phyloP scores from a whole-genome alignment of 495 filamentous ascomycete genomes.

The Astrothelium subdiscretum region DNA sequence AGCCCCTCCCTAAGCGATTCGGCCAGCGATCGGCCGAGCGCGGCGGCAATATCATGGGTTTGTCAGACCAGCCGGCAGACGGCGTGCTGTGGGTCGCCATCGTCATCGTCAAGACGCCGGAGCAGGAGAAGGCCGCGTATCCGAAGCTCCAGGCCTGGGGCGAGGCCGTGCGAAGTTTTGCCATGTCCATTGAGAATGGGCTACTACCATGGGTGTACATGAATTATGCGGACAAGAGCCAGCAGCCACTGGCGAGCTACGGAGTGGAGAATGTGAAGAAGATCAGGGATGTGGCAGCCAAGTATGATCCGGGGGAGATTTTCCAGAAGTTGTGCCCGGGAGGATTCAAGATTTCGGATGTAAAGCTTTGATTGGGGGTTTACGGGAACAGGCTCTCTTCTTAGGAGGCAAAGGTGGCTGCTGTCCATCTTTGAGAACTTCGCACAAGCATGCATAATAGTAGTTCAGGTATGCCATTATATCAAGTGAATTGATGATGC shows the following conservation, averaged over 20 bases:
- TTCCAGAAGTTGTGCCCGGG: constrained; percentile 31
- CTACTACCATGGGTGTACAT: constrained; percentile 13
- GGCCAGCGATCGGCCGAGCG: background rate
- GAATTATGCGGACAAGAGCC: constrained; percentile 32
- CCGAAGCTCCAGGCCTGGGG: constrained; percentile 2
- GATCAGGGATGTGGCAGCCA: constrained; percentile 28
- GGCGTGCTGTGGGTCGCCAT: background rate
- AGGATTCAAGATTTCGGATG: background rate
- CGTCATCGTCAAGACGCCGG: constrained; percentile 3
- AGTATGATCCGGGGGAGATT: constrained; percentile 39
- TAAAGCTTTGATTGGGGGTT: too few relatives aligned
- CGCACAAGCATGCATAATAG: too few relatives aligned
- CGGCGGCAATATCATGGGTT: background rate
- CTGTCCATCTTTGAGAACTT: too few relatives aligned
- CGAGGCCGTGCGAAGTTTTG: background rate
- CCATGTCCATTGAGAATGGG: background rate
- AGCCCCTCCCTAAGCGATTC: background rate
- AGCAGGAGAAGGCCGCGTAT: constrained; percentile 5
- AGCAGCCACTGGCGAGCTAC: constrained; percentile 38
- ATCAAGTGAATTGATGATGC: too few relatives aligned
- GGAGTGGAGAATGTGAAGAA: constrained; percentile 30
- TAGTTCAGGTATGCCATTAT: too few relatives aligned
- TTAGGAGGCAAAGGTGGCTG: too few relatives aligned
- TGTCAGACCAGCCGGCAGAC: background rate
- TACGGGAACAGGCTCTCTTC: too few relatives aligned